Percentiles rank a stretch among this genome's conserved stretches.
Conservation (phyloP, 2,329 filamentous ascomycete species). For the Diaporthe citri region DNA sequence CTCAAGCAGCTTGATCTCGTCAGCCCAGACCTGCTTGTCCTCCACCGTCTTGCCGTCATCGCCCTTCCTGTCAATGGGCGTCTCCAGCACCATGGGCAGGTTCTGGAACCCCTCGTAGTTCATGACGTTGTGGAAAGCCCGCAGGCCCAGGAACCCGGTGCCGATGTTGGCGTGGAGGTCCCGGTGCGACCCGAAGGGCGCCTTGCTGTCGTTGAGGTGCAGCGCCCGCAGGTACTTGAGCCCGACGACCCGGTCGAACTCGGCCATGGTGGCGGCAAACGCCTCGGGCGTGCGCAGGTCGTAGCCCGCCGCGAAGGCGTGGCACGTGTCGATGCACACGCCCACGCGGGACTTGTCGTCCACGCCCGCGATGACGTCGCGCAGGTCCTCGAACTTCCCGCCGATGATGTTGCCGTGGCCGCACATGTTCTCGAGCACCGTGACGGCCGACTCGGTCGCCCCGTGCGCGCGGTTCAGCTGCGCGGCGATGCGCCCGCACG, state of each 20-base stretch:
- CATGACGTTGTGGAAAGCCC: conserved; percentile 91
- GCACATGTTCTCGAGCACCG: conserved; percentile 96
- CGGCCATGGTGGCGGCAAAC: conserved; percentile 78
- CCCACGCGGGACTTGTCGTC: conserved; percentile 87
- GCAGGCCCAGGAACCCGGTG: conserved; percentile 90
- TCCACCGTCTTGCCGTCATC: conserved; percentile 76
- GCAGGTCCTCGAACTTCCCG: conserved; percentile 85
- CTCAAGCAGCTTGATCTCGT: conserved; percentile 95
- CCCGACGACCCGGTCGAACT: conserved; percentile 85
- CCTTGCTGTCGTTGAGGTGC: conserved; percentile 97
- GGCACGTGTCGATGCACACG: conserved; percentile 97
- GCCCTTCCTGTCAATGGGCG: conserved; percentile 84
- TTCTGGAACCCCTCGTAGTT: conserved; percentile 82
- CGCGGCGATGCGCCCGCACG: conserved; percentile 82
- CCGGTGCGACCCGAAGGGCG: conserved; percentile 82
- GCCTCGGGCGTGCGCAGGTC: conserved; percentile 83
- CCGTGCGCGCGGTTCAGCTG: conserved; percentile 86
- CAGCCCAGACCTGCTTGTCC: conserved; percentile 88
- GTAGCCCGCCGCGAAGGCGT: conserved; percentile 94
- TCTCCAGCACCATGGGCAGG: conserved; percentile 94
- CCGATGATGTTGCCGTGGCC: conserved; percentile 90
- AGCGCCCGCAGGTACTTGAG: conserved; percentile 84
- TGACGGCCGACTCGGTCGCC: conserved; percentile 81
- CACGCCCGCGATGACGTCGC: conserved; percentile 84
- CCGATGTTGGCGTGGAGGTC: conserved; percentile 98